Evolutionary conservation across 768 basidiomycete genomes (phyloP).

Genomic region (Termitomyces sp.): DNA sequence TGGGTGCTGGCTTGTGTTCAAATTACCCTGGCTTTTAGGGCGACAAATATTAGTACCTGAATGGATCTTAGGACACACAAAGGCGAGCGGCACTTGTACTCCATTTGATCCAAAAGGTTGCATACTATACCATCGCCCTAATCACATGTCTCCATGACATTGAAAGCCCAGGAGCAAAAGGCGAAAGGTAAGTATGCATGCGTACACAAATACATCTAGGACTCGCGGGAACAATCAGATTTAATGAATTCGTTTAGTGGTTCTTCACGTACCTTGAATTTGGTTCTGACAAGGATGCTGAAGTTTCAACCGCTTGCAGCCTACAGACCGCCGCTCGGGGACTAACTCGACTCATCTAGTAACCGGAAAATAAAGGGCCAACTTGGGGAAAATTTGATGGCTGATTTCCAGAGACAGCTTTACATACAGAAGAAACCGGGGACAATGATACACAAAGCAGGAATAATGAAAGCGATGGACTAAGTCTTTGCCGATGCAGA

Average conservation of each 20-base stretch:
- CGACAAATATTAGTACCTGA: background rate
- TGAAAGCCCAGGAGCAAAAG: background rate
- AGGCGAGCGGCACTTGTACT: constrained; percentile 6
- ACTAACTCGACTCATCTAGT: background rate
- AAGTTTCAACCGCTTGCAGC: background rate
- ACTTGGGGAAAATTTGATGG: background rate
- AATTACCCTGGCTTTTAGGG: background rate
- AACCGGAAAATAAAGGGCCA: background rate
- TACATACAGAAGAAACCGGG: background rate
- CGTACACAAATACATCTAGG: background rate
- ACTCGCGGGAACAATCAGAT: background rate
- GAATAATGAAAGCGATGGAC: background rate
- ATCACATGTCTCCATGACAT: background rate
- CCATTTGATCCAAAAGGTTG: background rate
- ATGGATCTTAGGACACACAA: constrained; percentile 5
- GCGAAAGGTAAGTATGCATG: background rate
- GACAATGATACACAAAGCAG: background rate
- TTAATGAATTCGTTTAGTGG: background rate
- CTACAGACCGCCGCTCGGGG: background rate
- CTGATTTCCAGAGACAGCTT: background rate
- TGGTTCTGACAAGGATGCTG: no score
- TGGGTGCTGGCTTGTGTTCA: background rate
- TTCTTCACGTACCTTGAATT: background rate
- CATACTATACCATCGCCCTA: background rate
- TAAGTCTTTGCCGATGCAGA: background rate